Base-by-base conservation (phyloP, 306 rosid genomes). In the Cajanus cajan region DNA sequence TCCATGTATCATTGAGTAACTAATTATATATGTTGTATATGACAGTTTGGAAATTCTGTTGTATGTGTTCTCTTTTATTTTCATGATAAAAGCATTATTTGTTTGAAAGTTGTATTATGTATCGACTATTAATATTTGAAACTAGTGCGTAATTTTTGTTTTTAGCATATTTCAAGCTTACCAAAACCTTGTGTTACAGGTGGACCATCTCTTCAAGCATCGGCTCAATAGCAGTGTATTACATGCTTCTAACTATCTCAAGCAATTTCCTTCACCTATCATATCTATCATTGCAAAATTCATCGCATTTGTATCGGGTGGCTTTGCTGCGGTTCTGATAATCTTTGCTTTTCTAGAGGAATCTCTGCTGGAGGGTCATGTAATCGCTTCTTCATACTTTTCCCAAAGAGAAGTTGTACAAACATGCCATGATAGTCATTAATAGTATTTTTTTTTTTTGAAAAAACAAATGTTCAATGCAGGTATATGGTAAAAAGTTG, bases 401-500 rank as follows among this genome's bases (percentile, higher is more conserved):
- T 78, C 37, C 12, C 10, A 15, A 59, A 13, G 57, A 41, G 15
- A 39, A n/a, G 13, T 78, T 65, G 34, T 47, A 8, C 55, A 21
- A 4, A 44, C 4, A 66, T 82, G 90, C 48, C 34, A 7, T 47
- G 28, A 43, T 8, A 39, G 52, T 65, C 48, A 33, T 61, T 52
- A 16, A 6, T 58, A 63, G 70, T 4, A 19, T 55, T 67, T 68
- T 12, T 61, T 8, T 12, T 18, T 25, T 12, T 25, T 52, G 19
- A 0, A 12, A 15, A 13, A 28, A 48, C 4, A 15, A 76, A 52
- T 47, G 14, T 34, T 13, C 15, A 72, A 7, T 78, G 77, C 87
- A 96, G 99, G 90, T 96, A 83, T 90, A 89, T 80, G 99, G 97
- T 44, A 98, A 92, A 86, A 96, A 91, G 87, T 89, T 96, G 89